Percentiles rank a stretch among this genome's conserved stretches.
Conservation (phyloP, 1,284 basidiomycete genomes). For the Boletellus deceptivus region DNA sequence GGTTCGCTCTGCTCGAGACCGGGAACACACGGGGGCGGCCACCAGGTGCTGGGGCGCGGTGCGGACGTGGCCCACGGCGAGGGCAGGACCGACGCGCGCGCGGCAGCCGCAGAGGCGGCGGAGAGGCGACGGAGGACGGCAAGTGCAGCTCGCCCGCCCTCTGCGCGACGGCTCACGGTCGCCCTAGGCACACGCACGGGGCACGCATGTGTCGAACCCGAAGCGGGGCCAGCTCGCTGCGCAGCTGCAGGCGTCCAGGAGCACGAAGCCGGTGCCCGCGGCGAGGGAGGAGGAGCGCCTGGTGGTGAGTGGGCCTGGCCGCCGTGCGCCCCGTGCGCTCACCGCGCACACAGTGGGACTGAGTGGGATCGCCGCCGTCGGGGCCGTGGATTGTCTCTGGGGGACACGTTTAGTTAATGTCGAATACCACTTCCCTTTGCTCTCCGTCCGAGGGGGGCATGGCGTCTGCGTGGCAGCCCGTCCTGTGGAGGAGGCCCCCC, state of each 20-base stretch:
- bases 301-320: conserved; percentile 49
- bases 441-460: neutral
- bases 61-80: conserved; percentile 27
- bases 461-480: conserved; percentile 65
- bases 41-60: conserved; percentile 46
- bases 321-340: conserved; percentile 19
- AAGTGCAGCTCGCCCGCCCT: conserved; percentile 28
- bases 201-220: conserved; percentile 60
- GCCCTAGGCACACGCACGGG: conserved; percentile 53
- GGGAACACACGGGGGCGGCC: conserved; percentile 48
- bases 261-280: conserved; percentile 47
- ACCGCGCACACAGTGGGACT: conserved; percentile 34
- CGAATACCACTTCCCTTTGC: no score
- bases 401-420: conserved; percentile 36
- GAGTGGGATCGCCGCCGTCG: conserved; percentile 1
- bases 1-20: conserved; percentile 69
- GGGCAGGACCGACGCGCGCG: conserved; percentile 45
- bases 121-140: conserved; percentile 65
- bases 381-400: neutral
- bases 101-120: conserved; percentile 67
- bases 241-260: conserved; percentile 51
- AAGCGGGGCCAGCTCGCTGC: conserved; percentile 62
- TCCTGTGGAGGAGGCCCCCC: conserved; percentile 80
- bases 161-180: conserved; percentile 21
- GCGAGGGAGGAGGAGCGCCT: conserved; percentile 53